Conservation (phyloP, 1,284 basidiomycete species). For the Vanrija humicola region DNA sequence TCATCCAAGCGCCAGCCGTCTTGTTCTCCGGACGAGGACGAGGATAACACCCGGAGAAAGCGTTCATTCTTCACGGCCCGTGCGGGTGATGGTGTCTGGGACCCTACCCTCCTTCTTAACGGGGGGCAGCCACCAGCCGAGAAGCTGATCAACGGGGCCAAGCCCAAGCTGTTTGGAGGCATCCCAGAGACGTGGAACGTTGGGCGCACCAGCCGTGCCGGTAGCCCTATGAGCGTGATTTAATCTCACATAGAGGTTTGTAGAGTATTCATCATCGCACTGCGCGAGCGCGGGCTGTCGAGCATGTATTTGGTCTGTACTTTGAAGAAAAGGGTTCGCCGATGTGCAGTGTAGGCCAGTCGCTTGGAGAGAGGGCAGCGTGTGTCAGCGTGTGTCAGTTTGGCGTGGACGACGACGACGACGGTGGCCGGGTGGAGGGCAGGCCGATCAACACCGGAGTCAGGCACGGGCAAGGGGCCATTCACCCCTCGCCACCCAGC, state of each 20-base stretch:
- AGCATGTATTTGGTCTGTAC: too few species aligned
- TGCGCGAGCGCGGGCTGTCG: too few species aligned
- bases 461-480: too few species aligned
- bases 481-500: too few species aligned
- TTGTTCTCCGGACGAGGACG: conserved; percentile 12
- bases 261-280: conserved; percentile 1
- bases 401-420: too few species aligned
- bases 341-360: too few species aligned
- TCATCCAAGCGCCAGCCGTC: conserved; percentile 15
- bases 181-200: conserved; percentile 23
- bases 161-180: conserved; percentile 22
- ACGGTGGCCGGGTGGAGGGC: too few species aligned
- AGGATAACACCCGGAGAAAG: conserved; percentile 17
- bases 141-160: conserved; percentile 15
- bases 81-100: conserved; percentile 17
- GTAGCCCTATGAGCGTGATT: conserved; percentile 29
- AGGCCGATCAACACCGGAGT: too few species aligned
- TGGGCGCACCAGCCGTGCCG: conserved; percentile 21
- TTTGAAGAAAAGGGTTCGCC: too few species aligned
- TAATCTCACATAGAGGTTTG: conserved; percentile 7
- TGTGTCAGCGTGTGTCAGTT: too few species aligned
- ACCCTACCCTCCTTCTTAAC: conserved; percentile 14
- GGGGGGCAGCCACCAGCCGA: conserved; percentile 10
- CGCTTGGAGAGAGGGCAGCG: too few species aligned
- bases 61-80: conserved; percentile 21